Evolutionary conservation across 2,329 filamentous ascomycete species (phyloP).

Genomic region (Ceratocystiopsis brevicomis): DNA sequence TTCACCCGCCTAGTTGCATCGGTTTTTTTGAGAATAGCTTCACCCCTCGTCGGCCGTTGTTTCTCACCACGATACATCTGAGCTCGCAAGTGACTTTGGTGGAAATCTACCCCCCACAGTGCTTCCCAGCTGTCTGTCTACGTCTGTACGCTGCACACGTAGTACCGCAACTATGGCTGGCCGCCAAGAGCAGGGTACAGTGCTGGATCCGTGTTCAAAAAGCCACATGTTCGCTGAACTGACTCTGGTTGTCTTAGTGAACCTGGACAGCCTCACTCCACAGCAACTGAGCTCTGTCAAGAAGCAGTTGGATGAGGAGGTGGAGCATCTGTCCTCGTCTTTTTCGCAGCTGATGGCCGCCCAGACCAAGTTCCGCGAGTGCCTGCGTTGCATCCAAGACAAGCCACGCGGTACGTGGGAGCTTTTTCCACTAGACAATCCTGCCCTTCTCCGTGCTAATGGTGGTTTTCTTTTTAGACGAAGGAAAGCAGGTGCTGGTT

Average conservation of each 20-base stretch:
- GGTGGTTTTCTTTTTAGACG: constrained; percentile 1
- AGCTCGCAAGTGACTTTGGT: too few species aligned
- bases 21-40: too few species aligned
- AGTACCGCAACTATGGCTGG: constrained; percentile 4
- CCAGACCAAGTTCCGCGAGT: constrained; percentile 83
- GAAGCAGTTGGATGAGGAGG: constrained; percentile 88
- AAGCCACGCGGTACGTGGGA: constrained; percentile 8
- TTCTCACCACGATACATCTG: too few species aligned
- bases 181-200: constrained; percentile 8
- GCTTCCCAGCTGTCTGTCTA: too few species aligned
- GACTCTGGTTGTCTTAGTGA: constrained; percentile 21
- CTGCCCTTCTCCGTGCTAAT: neutral
- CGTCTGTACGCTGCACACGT: too few species aligned
- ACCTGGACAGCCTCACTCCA: constrained; percentile 56
- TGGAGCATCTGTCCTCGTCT: constrained; percentile 81
- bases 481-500: constrained; percentile 51
- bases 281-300: constrained; percentile 84
- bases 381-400: constrained; percentile 52
- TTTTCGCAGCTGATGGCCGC: constrained; percentile 80
- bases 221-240: too few species aligned
- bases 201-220: too few species aligned
- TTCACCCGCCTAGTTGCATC: too few species aligned
- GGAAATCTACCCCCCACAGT: too few species aligned
- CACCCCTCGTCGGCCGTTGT: too few species aligned
- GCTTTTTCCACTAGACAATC: too few species aligned